A percentile compares a stretch with the other conserved stretches of the same genome.
Evolutionary conservation across 352 stramenopile species (phyloP).

Genomic region (Thraustotheca clavata): DNA sequence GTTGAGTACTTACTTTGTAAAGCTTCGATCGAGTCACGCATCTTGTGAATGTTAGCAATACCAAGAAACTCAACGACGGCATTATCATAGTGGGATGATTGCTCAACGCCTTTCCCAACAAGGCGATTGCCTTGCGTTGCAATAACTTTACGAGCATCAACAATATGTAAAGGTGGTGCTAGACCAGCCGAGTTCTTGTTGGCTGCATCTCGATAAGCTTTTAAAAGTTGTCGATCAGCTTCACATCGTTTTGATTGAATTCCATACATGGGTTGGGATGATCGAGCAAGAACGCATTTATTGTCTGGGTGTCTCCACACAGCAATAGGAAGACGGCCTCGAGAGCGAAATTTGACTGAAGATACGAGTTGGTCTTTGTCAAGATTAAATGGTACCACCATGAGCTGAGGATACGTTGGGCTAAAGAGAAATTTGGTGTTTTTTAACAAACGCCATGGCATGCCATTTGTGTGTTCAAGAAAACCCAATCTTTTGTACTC

Average conservation of each 20-base stretch:
- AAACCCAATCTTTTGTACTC: conserved; percentile 82
- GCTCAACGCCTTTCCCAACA: conserved; percentile 90
- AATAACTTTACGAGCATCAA: conserved; percentile 74
- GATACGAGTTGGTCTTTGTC: conserved; percentile 87
- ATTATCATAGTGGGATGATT: conserved; percentile 94
- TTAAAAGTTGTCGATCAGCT: conserved; percentile 87
- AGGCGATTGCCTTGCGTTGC: conserved; percentile 73
- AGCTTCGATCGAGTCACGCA: conserved; percentile 91
- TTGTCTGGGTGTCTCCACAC: conserved; percentile 89
- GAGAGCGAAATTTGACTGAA: conserved; percentile 87
- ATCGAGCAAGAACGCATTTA: conserved; percentile 91
- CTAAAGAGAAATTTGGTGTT: conserved; percentile 90
- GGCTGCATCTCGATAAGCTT: conserved; percentile 74
- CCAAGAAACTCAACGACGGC: conserved; percentile 95
- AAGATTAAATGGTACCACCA: conserved; percentile 91
- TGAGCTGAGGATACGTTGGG: conserved; percentile 90
- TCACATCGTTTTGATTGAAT: conserved; percentile 90
- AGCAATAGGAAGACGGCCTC: conserved; percentile 87
- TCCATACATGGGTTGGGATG: conserved; percentile 94
- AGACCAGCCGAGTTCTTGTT: conserved; percentile 66
- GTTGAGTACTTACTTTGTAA: conserved; percentile 46
- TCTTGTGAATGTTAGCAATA: conserved; percentile 99
- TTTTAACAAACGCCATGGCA: conserved; percentile 80
- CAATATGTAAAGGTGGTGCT: conserved; percentile 71
- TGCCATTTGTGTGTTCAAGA: conserved; percentile 30